These are phyloP conservation scores for Melampsora medusae DNA, from an alignment of 1,284 basidiomycete species.

Conservation along the genomic window DNA sequence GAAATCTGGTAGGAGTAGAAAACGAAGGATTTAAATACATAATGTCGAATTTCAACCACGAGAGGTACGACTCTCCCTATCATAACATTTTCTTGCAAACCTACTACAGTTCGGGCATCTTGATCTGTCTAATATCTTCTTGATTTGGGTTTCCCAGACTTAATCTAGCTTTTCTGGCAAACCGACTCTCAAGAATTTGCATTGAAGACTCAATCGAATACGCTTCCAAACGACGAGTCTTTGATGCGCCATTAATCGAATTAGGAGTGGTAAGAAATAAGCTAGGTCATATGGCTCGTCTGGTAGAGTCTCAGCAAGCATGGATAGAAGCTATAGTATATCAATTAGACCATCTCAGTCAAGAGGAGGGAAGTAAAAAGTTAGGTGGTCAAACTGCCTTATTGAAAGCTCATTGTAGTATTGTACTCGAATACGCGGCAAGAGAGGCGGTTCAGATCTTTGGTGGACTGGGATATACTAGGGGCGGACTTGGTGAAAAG, in stretches of 20 bases:
- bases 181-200: constrained; percentile 37
- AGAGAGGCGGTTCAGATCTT: constrained; percentile 42
- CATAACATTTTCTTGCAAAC: neutral
- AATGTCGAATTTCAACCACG: constrained; percentile 44
- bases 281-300: neutral
- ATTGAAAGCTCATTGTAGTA: constrained; percentile 50
- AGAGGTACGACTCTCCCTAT: constrained; percentile 17
- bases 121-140: neutral
- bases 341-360: constrained; percentile 44
- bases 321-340: constrained; percentile 46
- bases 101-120: neutral
- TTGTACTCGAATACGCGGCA: constrained; percentile 48
- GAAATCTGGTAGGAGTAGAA: constrained; percentile 40
- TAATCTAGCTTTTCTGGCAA: constrained; percentile 37
- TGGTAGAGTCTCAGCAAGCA: constrained; percentile 43
- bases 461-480: constrained; percentile 44
- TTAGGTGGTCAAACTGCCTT: constrained; percentile 51
- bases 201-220: constrained; percentile 45
- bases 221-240: constrained; percentile 30
- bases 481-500: constrained; percentile 37
- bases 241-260: constrained; percentile 25
- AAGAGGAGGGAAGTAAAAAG: constrained; percentile 44
- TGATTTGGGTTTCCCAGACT: constrained; percentile 13
- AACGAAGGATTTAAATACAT: constrained; percentile 45
- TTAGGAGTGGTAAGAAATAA: constrained; percentile 39